These are phyloP conservation scores for Chimonanthus salicifolius DNA, from an alignment of 164 flowering plant genomes.

Conservation along the genomic window DNA sequence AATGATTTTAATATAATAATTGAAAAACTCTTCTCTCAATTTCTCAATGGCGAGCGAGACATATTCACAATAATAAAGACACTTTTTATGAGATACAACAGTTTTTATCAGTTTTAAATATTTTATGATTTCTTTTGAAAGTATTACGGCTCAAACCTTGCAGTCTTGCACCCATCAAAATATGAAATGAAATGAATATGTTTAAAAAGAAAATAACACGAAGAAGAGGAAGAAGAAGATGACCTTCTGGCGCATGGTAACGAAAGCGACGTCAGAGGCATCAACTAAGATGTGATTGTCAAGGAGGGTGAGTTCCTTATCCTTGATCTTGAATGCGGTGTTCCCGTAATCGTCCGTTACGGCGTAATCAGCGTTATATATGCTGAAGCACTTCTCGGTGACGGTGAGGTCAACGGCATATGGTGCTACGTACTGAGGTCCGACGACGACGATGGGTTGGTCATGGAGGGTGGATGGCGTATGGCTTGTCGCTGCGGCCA, in stretches of 20 bases:
- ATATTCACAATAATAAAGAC: no score
- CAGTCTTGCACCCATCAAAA: no score
- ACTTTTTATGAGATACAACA: no score
- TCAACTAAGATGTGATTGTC: conserved; percentile 41
- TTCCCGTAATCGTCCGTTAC: conserved; percentile 44
- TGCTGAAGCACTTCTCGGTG: conserved; percentile 27
- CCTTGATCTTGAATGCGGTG: conserved; percentile 47
- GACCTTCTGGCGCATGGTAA: conserved; percentile 45
- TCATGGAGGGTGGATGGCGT: no score
- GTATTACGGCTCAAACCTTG: no score
- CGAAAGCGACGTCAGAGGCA: conserved; percentile 41
- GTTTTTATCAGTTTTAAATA: no score
- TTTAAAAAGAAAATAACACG: neutral
- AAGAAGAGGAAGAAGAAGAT: neutral
- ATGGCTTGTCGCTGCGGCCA: no score
- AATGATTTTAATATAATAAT: no score
- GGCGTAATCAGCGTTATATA: conserved; percentile 38
- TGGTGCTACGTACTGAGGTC: conserved; percentile 36
- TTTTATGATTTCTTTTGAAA: no score
- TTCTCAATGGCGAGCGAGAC: no score
- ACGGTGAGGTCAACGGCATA: conserved; percentile 45
- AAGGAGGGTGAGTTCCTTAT: conserved; percentile 26
- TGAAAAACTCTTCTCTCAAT: no score
- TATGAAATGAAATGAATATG: neutral
- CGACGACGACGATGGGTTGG: conserved; percentile 24